Conservation (phyloP, 495 filamentous ascomycete genomes). For the Aspergillus steynii region DNA sequence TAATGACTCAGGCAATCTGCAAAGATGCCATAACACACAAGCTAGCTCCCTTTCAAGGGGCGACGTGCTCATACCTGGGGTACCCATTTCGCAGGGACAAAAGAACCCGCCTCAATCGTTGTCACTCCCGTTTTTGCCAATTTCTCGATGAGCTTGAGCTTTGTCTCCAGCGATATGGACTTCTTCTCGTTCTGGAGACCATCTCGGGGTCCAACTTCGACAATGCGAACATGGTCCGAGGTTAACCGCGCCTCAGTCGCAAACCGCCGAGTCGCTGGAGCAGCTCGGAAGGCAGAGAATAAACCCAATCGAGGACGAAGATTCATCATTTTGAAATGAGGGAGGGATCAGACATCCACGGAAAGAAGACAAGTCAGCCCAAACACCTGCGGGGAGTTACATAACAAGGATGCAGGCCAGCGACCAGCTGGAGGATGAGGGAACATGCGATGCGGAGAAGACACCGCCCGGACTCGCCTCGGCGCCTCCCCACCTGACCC, state of each 20-base stretch:
- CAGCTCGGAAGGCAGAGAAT: constrained; percentile 36
- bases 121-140: constrained; percentile 82
- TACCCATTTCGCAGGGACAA: constrained; percentile 97
- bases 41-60: neutral
- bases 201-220: constrained; percentile 93
- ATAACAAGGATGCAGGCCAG: neutral
- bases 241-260: constrained; percentile 50
- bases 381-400: neutral
- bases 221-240: constrained; percentile 62
- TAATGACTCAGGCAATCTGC: neutral
- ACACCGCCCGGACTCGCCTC: neutral
- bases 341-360: neutral
- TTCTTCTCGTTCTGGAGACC: constrained; percentile 95
- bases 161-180: constrained; percentile 74
- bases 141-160: constrained; percentile 78
- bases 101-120: constrained; percentile 92
- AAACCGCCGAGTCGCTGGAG: constrained; percentile 32
- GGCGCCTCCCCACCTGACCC: neutral
- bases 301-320: constrained; percentile 25
- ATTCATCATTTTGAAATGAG: constrained; percentile 23
- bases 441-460: neutral
- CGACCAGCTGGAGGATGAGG: neutral
- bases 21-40: neutral
- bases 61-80: constrained; percentile 66
- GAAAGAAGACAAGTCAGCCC: constrained; percentile 8